These are phyloP conservation scores for Fusarium siculi DNA, from an alignment of 2,329 filamentous ascomycete genomes.

Conservation along the genomic window DNA sequence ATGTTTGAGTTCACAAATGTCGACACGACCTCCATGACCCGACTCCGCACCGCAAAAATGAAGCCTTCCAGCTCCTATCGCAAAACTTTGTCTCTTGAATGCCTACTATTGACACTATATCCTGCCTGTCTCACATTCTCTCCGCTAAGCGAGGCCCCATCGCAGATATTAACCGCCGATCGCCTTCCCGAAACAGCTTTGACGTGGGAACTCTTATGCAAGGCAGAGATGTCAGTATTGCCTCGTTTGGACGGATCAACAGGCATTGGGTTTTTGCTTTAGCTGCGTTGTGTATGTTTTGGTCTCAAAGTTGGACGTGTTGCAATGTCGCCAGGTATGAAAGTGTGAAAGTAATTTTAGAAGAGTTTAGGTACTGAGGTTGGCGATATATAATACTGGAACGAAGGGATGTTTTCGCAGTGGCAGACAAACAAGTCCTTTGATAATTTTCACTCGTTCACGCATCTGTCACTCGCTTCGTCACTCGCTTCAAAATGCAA, in stretches of 20 bases:
- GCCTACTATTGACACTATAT: background rate
- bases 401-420: rapidly evolving
- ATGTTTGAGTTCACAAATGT: background rate
- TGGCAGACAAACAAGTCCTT: background rate
- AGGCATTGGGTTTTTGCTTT: background rate
- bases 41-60: rapidly evolving
- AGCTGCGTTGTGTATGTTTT: background rate
- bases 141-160: background rate
- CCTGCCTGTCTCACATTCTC: background rate
- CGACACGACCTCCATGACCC: background rate
- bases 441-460: background rate
- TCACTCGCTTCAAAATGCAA: background rate
- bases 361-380: rapidly evolving
- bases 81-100: background rate
- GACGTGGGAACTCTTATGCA: background rate
- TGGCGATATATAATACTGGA: background rate
- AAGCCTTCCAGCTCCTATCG: background rate
- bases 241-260: background rate
- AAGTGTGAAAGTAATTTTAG: background rate
- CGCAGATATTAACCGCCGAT: background rate
- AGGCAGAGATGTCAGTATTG: background rate
- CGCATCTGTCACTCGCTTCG: background rate
- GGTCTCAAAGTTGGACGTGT: background rate
- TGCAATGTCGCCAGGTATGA: background rate
- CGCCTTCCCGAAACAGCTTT: background rate